Conservation (phyloP, 1,139 yeast species). For the Magnusiomyces suaveolens region DNA sequence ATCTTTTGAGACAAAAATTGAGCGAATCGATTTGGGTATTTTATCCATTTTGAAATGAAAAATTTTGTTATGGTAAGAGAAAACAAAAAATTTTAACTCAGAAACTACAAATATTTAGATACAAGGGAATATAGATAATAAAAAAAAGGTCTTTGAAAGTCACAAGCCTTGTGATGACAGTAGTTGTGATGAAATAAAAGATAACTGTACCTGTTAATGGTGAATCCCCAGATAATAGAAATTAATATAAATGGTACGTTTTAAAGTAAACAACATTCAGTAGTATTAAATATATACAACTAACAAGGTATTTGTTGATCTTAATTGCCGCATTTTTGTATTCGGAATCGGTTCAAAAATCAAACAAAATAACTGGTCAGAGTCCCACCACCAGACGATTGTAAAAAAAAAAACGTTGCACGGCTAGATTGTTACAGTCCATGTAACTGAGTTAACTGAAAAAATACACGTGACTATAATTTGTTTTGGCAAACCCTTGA, state of each 20-base stretch:
- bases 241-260: too few relatives aligned
- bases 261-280: neutral
- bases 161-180: neutral
- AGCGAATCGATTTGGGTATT: neutral
- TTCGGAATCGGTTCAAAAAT: neutral
- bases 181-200: neutral
- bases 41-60: neutral
- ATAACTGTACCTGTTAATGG: neutral
- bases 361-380: neutral
- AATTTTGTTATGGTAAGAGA: neutral
- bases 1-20: neutral
- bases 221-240: too few relatives aligned
- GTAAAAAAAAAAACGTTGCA: neutral
- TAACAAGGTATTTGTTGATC: too few relatives aligned
- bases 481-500: too few relatives aligned
- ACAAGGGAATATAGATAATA: conserved; percentile 25
- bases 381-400: neutral
- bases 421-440: neutral
- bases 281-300: neutral
- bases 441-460: neutral
- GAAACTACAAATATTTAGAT: neutral
- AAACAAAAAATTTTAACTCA: neutral
- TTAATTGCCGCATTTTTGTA: neutral
- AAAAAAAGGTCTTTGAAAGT: neutral
- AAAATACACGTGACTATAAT: too few relatives aligned